Conservation (phyloP, 2,329 filamentous ascomycete species). For the Aspergillus glaucus region DNA sequence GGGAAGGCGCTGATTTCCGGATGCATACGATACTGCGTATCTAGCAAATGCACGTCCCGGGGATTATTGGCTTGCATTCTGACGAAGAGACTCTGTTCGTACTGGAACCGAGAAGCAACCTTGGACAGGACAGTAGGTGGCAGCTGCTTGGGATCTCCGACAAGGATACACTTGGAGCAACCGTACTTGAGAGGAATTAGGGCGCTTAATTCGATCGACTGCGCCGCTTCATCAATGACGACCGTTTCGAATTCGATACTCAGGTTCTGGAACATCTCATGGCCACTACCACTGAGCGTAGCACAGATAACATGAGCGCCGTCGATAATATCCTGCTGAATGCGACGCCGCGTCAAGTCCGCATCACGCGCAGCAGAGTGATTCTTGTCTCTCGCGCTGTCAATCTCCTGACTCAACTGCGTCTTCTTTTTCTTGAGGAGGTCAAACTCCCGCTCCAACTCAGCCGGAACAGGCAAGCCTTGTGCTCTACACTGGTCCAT, state of each 20-base stretch:
- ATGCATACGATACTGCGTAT: constrained; percentile 98
- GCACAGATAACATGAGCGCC: constrained; percentile 89
- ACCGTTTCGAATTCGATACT: constrained; percentile 98
- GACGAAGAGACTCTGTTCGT: constrained; percentile 96
- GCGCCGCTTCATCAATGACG: constrained; percentile 94
- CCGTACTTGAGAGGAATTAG: constrained; percentile 97
- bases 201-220: constrained; percentile 95
- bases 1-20: constrained; percentile 91
- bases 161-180: constrained; percentile 91
- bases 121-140: constrained; percentile 94
- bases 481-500: constrained; percentile 61
- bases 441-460: constrained; percentile 70
- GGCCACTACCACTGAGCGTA: constrained; percentile 89
- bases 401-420: constrained; percentile 73
- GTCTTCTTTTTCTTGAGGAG: constrained; percentile 69
- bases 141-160: constrained; percentile 95
- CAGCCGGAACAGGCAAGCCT: constrained; percentile 36
- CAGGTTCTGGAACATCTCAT: constrained; percentile 93
- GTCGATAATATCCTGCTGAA: constrained; percentile 87
- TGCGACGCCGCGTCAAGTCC: constrained; percentile 73
- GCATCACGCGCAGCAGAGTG: constrained; percentile 74
- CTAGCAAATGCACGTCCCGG: constrained; percentile 83
- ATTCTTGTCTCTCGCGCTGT: constrained; percentile 78
- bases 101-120: constrained; percentile 84
- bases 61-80: constrained; percentile 94